phyloP scores from a whole-genome alignment of 177 flowering plant species.

The Vitis hybrid region DNA sequence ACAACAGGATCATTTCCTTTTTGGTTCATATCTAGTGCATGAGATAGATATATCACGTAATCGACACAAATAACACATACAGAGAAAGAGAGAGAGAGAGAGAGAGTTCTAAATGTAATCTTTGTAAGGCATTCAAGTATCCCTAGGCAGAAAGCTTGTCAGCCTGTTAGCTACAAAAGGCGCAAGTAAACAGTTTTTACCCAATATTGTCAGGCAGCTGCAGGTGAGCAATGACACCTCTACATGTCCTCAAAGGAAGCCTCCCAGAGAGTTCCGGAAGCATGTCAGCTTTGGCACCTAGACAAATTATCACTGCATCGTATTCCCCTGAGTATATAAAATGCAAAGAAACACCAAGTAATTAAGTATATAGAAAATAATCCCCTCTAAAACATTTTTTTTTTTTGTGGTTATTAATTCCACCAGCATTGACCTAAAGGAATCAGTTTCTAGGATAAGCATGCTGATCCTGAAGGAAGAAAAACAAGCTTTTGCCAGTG shows the following conservation, averaged over 20 bases:
- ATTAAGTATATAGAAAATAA: not conserved
- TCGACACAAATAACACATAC: too few relatives aligned
- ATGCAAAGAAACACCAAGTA: not conserved
- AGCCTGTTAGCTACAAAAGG: not conserved
- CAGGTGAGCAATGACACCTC: slow-evolving; percentile 79
- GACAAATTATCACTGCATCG: slow-evolving; percentile 69
- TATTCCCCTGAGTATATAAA: slow-evolving; percentile 54
- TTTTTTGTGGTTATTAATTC: too few relatives aligned
- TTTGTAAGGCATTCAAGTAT: not conserved
- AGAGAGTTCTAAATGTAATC: too few relatives aligned
- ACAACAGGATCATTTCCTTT: too few relatives aligned
- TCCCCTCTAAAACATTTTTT: too few relatives aligned
- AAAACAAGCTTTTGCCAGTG: too few relatives aligned
- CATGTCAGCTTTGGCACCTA: slow-evolving; percentile 75
- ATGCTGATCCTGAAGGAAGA: too few relatives aligned
- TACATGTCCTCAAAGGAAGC: slow-evolving; percentile 86
- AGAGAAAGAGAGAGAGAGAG: too few relatives aligned
- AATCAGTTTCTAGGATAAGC: too few relatives aligned
- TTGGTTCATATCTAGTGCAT: too few relatives aligned
- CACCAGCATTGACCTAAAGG: too few relatives aligned
- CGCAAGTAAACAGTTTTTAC: slow-evolving; percentile 29
- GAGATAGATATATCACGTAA: too few relatives aligned
- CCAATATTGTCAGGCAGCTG: slow-evolving; percentile 46
- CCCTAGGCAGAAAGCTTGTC: not conserved
- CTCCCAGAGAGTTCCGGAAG: slow-evolving; percentile 77